phyloP scores from a whole-genome alignment of 2,329 filamentous ascomycete genomes.

The Fusarium proliferatum region DNA sequence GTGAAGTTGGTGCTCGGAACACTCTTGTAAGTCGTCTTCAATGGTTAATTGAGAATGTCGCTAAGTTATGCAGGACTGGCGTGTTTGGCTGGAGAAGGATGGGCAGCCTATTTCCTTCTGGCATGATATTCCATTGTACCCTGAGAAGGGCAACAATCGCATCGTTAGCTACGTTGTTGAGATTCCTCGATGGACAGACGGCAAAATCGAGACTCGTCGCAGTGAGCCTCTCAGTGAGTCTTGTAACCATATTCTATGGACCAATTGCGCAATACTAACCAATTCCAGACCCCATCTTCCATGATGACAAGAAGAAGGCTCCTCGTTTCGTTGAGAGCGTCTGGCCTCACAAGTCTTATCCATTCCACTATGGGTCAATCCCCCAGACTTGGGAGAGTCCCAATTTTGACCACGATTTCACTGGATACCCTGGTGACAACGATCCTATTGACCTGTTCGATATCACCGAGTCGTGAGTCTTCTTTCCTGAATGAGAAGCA shows the following conservation, averaged over 20 bases:
- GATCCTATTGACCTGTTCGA: conserved; percentile 57
- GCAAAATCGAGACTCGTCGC: conserved; percentile 54
- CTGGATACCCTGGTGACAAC: conserved; percentile 53
- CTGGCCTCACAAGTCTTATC: conserved; percentile 58
- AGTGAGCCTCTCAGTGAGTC: conserved; percentile 53
- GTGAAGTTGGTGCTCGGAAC: conserved; percentile 54
- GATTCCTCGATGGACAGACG: conserved; percentile 56
- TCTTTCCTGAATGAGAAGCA: no score
- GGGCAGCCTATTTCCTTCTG: conserved; percentile 55
- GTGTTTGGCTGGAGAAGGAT: conserved; percentile 54
- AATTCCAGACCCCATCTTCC: conserved; percentile 52
- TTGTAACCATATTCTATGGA: rapidly evolving
- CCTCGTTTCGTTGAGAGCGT: conserved; percentile 55
- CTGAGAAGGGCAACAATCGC: conserved; percentile 47
- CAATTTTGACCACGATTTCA: conserved; percentile 54
- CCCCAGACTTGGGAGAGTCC: conserved; percentile 59
- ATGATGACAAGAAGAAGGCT: conserved; percentile 52
- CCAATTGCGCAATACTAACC: background rate
- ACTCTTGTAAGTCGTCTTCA: conserved; percentile 45
- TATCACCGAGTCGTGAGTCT: conserved; percentile 42
- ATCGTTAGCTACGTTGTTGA: conserved; percentile 55
- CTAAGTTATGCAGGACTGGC: conserved; percentile 50
- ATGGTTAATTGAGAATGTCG: rapidly evolving
- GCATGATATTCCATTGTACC: conserved; percentile 56
- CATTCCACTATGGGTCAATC: conserved; percentile 57